Conservation (phyloP, 192 early-diverging fungal genomes). For the Coemansia aciculifera region DNA sequence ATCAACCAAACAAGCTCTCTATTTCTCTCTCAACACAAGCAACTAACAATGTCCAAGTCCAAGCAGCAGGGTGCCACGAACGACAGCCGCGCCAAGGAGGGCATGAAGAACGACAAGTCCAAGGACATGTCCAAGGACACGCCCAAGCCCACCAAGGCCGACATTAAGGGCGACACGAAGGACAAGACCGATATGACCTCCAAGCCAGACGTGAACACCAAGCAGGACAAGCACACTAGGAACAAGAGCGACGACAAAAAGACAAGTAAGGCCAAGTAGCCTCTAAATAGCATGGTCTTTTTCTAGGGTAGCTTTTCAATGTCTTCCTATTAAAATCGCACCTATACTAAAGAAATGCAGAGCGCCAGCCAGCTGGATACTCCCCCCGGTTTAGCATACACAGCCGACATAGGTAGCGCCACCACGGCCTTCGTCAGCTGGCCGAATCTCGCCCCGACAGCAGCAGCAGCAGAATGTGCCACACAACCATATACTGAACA, state of each 20-base stretch:
- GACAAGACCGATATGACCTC: not conserved
- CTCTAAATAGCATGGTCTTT: not conserved
- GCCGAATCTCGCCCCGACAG: conserved; percentile 22
- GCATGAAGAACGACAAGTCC: conserved; percentile 6
- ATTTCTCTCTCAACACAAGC: not conserved
- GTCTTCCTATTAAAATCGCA: not conserved
- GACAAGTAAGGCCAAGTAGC: not conserved
- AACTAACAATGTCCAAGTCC: conserved; percentile 3
- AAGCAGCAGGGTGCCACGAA: conserved; percentile 6
- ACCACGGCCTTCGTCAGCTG: conserved; percentile 27
- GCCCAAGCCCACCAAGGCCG: not conserved
- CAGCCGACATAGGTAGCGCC: conserved; percentile 19
- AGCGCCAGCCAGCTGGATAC: not conserved
- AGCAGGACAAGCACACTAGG: conserved; percentile 8
- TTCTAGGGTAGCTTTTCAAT: not conserved
- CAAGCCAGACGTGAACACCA: not conserved
- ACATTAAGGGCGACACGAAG: not conserved
- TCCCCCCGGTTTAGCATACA: not conserved
- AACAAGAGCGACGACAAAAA: conserved; percentile 9
- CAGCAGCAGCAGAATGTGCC: conserved; percentile 34
- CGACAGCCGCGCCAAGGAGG: conserved; percentile 1
- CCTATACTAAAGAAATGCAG: not conserved
- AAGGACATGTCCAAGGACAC: conserved; percentile 3
- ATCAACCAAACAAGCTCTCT: not conserved
- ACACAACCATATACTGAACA: conserved; percentile 32